Conservation (phyloP, 768 basidiomycete species). For the Mrakia hoshinonis region DNA sequence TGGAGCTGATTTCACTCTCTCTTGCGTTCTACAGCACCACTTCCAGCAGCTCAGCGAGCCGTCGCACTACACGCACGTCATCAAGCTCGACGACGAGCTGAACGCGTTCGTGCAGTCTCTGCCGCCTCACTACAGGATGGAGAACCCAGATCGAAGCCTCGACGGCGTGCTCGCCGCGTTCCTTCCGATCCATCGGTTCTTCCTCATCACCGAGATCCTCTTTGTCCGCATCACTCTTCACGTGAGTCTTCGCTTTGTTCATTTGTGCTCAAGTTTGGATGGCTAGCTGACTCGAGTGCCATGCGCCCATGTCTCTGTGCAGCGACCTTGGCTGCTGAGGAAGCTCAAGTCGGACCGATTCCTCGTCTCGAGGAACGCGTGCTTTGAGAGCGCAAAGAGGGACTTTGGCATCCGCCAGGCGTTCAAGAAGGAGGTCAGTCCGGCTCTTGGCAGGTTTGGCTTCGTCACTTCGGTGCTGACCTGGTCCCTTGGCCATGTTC, state of each 20-base stretch:
- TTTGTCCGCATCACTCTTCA: constrained; percentile 56
- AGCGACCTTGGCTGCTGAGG: constrained; percentile 80
- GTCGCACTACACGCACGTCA: constrained; percentile 74
- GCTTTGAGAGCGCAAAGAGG: constrained; percentile 81
- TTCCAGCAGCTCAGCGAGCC: constrained; percentile 75
- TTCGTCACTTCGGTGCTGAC: neutral
- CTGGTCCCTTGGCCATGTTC: neutral
- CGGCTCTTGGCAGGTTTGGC: constrained; percentile 31
- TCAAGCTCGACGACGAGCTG: constrained; percentile 72
- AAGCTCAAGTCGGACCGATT: constrained; percentile 71
- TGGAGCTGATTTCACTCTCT: constrained; percentile 47
- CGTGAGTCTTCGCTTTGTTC: constrained; percentile 30
- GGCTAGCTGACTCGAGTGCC: neutral
- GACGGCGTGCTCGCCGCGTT: constrained; percentile 43
- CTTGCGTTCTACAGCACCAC: constrained; percentile 51
- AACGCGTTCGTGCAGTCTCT: constrained; percentile 64
- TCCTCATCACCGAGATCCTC: constrained; percentile 79
- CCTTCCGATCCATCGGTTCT: constrained; percentile 53
- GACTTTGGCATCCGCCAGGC: constrained; percentile 60
- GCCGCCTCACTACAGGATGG: constrained; percentile 61
- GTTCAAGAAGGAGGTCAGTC: constrained; percentile 39
- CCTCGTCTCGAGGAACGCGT: constrained; percentile 68
- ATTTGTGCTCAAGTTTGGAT: neutral
- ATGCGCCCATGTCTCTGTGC: constrained; percentile 32
- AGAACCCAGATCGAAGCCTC: constrained; percentile 66